phyloP scores from a whole-genome alignment of 2,329 filamentous ascomycete species.

The Fusarium nurragi region DNA sequence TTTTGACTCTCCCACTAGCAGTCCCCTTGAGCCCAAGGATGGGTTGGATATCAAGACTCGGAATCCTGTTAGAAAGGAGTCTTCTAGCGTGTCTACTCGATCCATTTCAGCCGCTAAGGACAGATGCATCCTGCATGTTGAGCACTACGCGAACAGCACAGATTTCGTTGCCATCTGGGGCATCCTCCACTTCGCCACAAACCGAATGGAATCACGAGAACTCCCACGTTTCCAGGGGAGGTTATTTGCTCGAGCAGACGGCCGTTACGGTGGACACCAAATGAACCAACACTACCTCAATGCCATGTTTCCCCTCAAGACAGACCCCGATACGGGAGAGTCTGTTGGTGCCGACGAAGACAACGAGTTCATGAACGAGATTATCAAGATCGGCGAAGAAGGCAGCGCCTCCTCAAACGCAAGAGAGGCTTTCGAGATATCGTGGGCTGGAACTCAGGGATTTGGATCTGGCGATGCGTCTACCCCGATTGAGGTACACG shows the following conservation, averaged over 20 bases:
- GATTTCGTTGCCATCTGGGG: slow-evolving; percentile 82
- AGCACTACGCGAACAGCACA: slow-evolving; percentile 79
- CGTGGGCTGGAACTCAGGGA: slow-evolving; percentile 55
- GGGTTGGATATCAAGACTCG: slow-evolving; percentile 21
- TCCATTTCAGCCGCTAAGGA: slow-evolving; percentile 53
- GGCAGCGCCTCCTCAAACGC: slow-evolving; percentile 56
- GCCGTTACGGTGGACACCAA: slow-evolving; percentile 63
- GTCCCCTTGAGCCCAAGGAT: slow-evolving; percentile 34
- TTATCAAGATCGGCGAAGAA: slow-evolving; percentile 57
- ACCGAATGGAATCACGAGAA: slow-evolving; percentile 51
- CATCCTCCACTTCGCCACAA: slow-evolving; percentile 72
- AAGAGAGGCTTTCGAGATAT: slow-evolving; percentile 59
- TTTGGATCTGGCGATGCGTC: slow-evolving; percentile 50
- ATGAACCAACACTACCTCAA: slow-evolving; percentile 70
- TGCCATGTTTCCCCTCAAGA: slow-evolving; percentile 66
- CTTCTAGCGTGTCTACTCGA: slow-evolving; percentile 48
- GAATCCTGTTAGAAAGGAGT: slow-evolving; percentile 32
- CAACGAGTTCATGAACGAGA: slow-evolving; percentile 70
- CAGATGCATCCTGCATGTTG: slow-evolving; percentile 73
- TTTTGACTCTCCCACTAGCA: slow-evolving; percentile 39
- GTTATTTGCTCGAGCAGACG: slow-evolving; percentile 65
- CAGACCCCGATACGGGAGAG: slow-evolving; percentile 53
- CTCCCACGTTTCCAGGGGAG: slow-evolving; percentile 70
- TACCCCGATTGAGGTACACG: slow-evolving; percentile 53
- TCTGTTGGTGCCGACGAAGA: slow-evolving; percentile 57